A percentile compares a stretch with the other conserved stretches of the same genome.
phyloP scores from a whole-genome alignment of 306 rosid species.

The Begonia masoniana region DNA sequence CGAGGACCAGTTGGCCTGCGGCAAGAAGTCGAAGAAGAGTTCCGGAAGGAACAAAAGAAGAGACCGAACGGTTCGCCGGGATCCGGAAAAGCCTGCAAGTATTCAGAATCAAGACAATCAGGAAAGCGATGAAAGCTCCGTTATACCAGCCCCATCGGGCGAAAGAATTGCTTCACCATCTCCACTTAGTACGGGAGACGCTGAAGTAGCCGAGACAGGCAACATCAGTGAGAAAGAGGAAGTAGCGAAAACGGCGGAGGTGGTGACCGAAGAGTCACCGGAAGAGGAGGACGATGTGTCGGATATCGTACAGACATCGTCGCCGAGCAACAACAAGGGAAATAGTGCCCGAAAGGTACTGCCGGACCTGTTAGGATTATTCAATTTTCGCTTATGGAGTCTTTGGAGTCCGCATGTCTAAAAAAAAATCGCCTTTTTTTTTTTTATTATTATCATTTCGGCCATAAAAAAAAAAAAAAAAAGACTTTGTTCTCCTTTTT shows the following conservation, averaged over 20 bases:
- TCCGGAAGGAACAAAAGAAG: conserved; percentile 20
- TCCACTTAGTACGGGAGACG: conserved; percentile 1
- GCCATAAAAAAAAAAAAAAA: background rate
- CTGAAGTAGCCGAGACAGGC: background rate
- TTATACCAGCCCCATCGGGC: background rate
- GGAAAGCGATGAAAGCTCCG: conserved; percentile 1
- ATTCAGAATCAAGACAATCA: background rate
- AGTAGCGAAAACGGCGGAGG: conserved; percentile 3
- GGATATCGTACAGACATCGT: conserved; percentile 6
- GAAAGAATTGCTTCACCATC: background rate
- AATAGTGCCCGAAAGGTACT: conserved; percentile 45
- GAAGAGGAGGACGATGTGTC: conserved; percentile 10
- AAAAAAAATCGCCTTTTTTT: conserved; percentile 1
- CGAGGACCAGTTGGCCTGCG: conserved; percentile 35
- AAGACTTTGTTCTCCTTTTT: too few species aligned
- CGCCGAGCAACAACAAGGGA: conserved; percentile 36
- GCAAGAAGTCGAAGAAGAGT: conserved; percentile 27
- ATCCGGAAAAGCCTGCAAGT: background rate
- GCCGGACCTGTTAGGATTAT: conserved; percentile 63
- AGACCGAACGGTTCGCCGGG: conserved; percentile 17
- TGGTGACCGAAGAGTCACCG: background rate
- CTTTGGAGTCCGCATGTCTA: conserved; percentile 66
- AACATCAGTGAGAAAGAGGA: background rate
- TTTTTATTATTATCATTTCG: conserved; percentile 1
- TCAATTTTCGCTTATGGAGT: conserved; percentile 62